Percentiles rank a stretch among this genome's conserved stretches.
These are phyloP conservation scores for Paecilomyces sp. DNA, from an alignment of 2,329 filamentous ascomycete genomes.

Conservation along the genomic window DNA sequence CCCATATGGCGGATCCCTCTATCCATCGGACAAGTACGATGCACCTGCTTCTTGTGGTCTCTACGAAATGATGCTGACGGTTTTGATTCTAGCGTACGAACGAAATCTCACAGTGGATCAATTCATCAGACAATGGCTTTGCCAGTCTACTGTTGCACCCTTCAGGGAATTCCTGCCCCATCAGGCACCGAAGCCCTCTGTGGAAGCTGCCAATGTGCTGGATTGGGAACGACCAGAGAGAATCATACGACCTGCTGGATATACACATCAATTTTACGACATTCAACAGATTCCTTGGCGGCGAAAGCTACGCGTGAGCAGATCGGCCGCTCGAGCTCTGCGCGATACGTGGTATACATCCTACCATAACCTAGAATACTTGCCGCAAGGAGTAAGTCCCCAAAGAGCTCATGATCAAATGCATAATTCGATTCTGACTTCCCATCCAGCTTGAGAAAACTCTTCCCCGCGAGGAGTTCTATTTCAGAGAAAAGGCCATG, in stretches of 20 bases:
- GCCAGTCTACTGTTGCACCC: conserved; percentile 15
- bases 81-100: conserved; percentile 25
- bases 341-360: conserved; percentile 36
- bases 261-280: conserved; percentile 24
- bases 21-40: conserved; percentile 4
- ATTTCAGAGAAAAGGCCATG: conserved; percentile 44
- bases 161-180: conserved; percentile 12
- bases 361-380: conserved; percentile 31
- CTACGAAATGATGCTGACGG: neutral
- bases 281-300: conserved; percentile 37
- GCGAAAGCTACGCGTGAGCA: conserved; percentile 26
- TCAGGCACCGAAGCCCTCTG: conserved; percentile 13
- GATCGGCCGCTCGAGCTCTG: conserved; percentile 28
- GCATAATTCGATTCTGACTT: neutral
- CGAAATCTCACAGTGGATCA: conserved; percentile 35
- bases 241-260: conserved; percentile 22
- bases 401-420: neutral
- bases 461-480: conserved; percentile 36
- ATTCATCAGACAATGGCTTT: conserved; percentile 35
- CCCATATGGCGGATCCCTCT: conserved; percentile 2
- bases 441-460: conserved; percentile 18
- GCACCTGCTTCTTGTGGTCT: neutral
- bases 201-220: conserved; percentile 25
- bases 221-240: conserved; percentile 26
- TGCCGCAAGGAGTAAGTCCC: conserved; percentile 12